These are phyloP conservation scores for Monilinia aucupariae DNA, from an alignment of 2,329 filamentous ascomycete species.

Conservation along the genomic window DNA sequence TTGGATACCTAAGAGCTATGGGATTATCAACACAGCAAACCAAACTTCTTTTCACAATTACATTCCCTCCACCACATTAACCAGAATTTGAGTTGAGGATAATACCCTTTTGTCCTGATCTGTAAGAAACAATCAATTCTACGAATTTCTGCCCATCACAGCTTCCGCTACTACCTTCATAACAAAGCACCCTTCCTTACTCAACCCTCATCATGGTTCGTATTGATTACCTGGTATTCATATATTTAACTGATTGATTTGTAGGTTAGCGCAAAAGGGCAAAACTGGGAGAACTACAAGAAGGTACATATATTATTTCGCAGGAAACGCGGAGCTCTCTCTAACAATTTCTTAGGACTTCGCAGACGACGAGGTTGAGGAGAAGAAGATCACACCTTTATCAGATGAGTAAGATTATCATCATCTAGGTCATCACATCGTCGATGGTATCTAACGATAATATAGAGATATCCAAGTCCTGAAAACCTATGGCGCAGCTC, in stretches of 20 bases:
- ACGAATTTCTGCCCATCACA: neutral
- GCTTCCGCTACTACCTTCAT: neutral
- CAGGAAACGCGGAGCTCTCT: no score
- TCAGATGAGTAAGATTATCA: conserved; percentile 77
- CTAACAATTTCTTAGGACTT: conserved; percentile 42
- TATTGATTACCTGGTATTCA: neutral
- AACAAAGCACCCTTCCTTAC: conserved; percentile 1
- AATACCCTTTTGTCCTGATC: neutral
- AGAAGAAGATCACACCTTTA: conserved; percentile 99
- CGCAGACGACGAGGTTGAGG: conserved; percentile 91
- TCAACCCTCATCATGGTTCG: conserved; percentile 16
- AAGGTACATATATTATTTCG: conserved; percentile 53
- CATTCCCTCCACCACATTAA: neutral
- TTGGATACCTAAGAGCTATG: conserved; percentile 18
- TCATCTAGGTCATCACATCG: conserved; percentile 13
- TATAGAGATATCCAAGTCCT: conserved; percentile 95
- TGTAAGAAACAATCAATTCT: neutral
- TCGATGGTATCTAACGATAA: conserved; percentile 34
- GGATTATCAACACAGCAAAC: conserved; percentile 18
- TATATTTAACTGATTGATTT: conserved; percentile 2
- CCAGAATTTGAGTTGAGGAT: neutral
- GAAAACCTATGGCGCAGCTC: conserved; percentile 96
- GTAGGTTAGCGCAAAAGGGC: conserved; percentile 47
- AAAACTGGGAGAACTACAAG: conserved; percentile 97
- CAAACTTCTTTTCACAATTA: conserved; percentile 9